Evolutionary conservation across 768 basidiomycete genomes (phyloP).

Genomic region (Russula earlei): DNA sequence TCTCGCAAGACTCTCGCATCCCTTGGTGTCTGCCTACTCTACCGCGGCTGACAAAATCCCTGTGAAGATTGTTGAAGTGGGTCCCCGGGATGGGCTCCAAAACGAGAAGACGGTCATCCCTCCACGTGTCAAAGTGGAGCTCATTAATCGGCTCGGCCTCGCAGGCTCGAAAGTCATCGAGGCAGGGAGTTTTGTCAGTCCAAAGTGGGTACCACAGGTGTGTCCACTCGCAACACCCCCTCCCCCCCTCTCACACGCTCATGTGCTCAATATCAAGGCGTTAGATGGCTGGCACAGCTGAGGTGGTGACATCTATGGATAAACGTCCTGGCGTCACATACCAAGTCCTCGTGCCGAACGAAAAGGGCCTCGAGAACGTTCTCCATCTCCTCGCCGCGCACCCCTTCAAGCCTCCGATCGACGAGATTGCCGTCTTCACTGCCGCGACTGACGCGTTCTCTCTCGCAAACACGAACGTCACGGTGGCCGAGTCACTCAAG

Average conservation of each 20-base stretch:
- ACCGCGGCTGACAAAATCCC: slow-evolving; percentile 15
- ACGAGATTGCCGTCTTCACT: slow-evolving; percentile 85
- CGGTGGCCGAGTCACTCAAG: slow-evolving; percentile 47
- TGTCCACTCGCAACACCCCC: slow-evolving; percentile 11
- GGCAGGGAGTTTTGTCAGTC: slow-evolving; percentile 84
- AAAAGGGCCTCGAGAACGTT: slow-evolving; percentile 59
- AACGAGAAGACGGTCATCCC: slow-evolving; percentile 73
- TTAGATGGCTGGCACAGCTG: slow-evolving; percentile 82
- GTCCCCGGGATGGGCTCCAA: slow-evolving; percentile 86
- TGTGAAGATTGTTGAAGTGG: slow-evolving; percentile 79
- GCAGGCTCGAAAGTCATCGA: slow-evolving; percentile 69
- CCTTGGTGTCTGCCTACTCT: not conserved
- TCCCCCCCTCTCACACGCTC: not conserved
- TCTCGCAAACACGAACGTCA: slow-evolving; percentile 74
- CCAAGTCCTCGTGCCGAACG: slow-evolving; percentile 75
- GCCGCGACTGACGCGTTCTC: slow-evolving; percentile 84
- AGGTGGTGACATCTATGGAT: slow-evolving; percentile 54
- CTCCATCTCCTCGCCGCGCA: slow-evolving; percentile 41
- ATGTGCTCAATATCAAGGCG: not conserved
- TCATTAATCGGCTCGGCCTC: slow-evolving; percentile 62
- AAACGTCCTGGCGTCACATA: slow-evolving; percentile 49
- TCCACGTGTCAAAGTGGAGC: slow-evolving; percentile 64
- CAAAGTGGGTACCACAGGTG: slow-evolving; percentile 90
- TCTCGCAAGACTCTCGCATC: not conserved
- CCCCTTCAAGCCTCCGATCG: slow-evolving; percentile 41